phyloP scores from a whole-genome alignment of 345 rosid genomes.

The Gossypium longicalyx region DNA sequence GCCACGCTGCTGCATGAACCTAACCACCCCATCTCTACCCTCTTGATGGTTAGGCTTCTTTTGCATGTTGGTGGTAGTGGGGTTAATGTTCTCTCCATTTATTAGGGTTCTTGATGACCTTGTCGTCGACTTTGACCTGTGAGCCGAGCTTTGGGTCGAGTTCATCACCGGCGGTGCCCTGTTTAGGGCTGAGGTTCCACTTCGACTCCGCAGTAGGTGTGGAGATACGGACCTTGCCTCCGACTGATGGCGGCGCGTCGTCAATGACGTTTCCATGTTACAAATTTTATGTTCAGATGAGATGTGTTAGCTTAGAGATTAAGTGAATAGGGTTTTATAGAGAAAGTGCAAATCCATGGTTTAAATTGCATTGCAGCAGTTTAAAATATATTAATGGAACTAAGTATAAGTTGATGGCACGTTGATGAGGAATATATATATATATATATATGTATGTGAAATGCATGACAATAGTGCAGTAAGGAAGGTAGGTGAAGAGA shows the following conservation, averaged over 20 bases:
- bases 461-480: not conserved
- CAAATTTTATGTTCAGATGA: not conserved
- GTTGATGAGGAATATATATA: not conserved
- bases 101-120: conserved; percentile 25
- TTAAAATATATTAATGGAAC: not conserved
- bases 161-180: conserved; percentile 1
- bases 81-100: conserved; percentile 14
- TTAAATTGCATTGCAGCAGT: not conserved
- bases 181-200: conserved; percentile 28
- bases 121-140: conserved; percentile 42
- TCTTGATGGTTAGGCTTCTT: conserved; percentile 16
- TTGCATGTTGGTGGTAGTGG: not conserved
- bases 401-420: conserved; percentile 9
- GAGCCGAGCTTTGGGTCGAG: conserved; percentile 19
- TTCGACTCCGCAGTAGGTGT: conserved; percentile 38
- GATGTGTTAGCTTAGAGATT: not conserved
- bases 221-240: conserved; percentile 11
- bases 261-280: conserved; percentile 16
- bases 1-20: conserved; percentile 35
- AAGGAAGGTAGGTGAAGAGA: not conserved
- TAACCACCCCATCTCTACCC: conserved; percentile 23
- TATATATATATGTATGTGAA: not conserved
- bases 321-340: not conserved
- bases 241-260: conserved; percentile 14
- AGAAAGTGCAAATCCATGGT: not conserved